These are phyloP conservation scores for Musa balbisiana DNA, from an alignment of 202 grass and related monocot species.

Conservation along the genomic window DNA sequence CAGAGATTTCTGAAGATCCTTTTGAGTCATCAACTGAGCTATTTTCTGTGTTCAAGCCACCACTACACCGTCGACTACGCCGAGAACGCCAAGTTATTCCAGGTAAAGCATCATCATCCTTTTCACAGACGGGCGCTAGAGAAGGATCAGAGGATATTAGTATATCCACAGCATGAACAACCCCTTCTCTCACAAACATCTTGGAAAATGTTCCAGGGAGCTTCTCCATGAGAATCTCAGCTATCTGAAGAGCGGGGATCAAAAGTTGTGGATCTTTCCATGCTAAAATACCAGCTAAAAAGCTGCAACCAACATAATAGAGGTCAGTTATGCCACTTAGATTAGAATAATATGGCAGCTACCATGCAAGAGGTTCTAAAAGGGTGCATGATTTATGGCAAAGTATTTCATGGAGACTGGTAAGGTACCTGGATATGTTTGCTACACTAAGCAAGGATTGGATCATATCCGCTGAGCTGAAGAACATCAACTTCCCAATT, in stretches of 20 bases:
- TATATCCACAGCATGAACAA: conserved; percentile 77
- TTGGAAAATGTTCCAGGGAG: conserved; percentile 76
- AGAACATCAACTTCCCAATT: conserved; percentile 83
- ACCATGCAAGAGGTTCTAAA: not conserved
- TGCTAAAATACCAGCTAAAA: conserved; percentile 76
- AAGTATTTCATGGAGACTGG: no score
- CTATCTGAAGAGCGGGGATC: conserved; percentile 82
- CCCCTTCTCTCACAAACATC: conserved; percentile 86
- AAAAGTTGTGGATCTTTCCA: conserved; percentile 86
- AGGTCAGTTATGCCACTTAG: no score
- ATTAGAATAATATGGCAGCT: no score
- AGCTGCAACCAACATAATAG: conserved; percentile 34
- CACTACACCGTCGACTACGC: conserved; percentile 40
- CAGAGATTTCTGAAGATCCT: conserved; percentile 24
- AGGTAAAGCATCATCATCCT: conserved; percentile 28
- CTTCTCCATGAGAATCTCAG: conserved; percentile 83
- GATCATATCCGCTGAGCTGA: conserved; percentile 76
- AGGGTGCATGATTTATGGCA: no score
- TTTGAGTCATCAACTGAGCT: conserved; percentile 47
- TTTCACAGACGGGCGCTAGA: conserved; percentile 32
- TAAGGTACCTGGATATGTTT: conserved; percentile 72
- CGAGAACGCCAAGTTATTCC: conserved; percentile 46
- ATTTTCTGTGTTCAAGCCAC: conserved; percentile 34
- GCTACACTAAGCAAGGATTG: conserved; percentile 54
- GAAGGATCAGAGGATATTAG: conserved; percentile 49